Conservation (phyloP, 2,329 filamentous ascomycete species). For the Moelleriella libera region DNA sequence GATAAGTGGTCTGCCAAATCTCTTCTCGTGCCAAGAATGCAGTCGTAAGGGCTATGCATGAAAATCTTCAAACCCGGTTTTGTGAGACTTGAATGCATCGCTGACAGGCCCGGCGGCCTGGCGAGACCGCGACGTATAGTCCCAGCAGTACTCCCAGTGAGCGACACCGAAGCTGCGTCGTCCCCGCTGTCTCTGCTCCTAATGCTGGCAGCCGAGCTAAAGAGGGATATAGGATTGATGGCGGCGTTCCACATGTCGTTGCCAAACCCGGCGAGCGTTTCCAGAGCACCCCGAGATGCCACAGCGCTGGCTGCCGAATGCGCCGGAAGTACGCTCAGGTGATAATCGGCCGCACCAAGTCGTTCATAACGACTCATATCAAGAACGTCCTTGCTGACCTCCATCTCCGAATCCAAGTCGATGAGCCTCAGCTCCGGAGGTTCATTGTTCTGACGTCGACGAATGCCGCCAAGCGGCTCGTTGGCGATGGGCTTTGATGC, state of each 20-base stretch:
- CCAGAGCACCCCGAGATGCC: constrained; percentile 56
- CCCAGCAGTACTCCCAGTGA: constrained; percentile 19
- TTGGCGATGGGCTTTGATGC: constrained; percentile 31
- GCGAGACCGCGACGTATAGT: constrained; percentile 13
- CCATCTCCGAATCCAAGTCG: constrained; percentile 73
- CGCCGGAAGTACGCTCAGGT: constrained; percentile 71
- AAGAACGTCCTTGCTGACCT: constrained; percentile 76
- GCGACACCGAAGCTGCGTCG: constrained; percentile 33
- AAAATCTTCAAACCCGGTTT: constrained; percentile 61
- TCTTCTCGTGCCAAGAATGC: constrained; percentile 78
- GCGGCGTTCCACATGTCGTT: constrained; percentile 83
- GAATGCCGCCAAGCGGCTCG: constrained; percentile 50
- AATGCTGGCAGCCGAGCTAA: constrained; percentile 75
- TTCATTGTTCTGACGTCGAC: constrained; percentile 61
- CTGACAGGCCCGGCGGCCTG: constrained; percentile 12
- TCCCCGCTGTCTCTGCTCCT: constrained; percentile 47
- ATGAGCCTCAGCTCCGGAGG: constrained; percentile 86
- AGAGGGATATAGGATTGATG: constrained; percentile 73
- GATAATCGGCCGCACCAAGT: constrained; percentile 80
- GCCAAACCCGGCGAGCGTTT: constrained; percentile 57
- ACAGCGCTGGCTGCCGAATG: constrained; percentile 49
- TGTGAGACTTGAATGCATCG: constrained; percentile 38
- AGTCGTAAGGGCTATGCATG: constrained; percentile 93
- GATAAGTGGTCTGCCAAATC: constrained; percentile 73
- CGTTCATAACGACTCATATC: constrained; percentile 77